These are phyloP conservation scores for Melocanna baccifera DNA, from an alignment of 176 grass and related monocot species.

Conservation along the genomic window DNA sequence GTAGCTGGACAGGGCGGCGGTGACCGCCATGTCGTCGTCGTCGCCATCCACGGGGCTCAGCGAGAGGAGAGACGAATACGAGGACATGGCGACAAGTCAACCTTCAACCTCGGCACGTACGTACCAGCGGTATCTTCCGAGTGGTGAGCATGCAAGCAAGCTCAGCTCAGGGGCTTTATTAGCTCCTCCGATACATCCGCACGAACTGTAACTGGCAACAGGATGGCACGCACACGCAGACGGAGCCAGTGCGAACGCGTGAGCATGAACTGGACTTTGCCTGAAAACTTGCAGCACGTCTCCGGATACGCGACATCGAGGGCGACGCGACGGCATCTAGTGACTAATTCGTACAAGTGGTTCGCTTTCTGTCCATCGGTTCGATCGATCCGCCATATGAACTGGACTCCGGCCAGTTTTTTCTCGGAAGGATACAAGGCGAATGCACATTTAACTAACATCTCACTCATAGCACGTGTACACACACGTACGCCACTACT, in stretches of 20 bases:
- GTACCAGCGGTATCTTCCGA: not conserved
- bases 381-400: not conserved
- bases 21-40: not conserved
- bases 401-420: not conserved
- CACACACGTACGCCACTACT: no score
- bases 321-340: not conserved
- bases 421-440: no score
- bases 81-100: constrained; percentile 21
- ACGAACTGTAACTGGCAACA: not conserved
- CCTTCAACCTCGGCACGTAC: not conserved
- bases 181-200: not conserved
- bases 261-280: constrained; percentile 13
- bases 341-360: not conserved
- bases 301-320: constrained; percentile 5
- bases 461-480: no score
- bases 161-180: no score
- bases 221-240: not conserved
- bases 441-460: no score
- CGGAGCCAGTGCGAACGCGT: not conserved
- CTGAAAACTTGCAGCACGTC: constrained; percentile 1
- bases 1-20: constrained; percentile 17
- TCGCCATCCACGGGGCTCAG: not conserved
- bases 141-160: not conserved
- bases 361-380: not conserved
- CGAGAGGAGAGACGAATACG: constrained; percentile 17